phyloP scores from a whole-genome alignment of 306 rosid genomes.

The Lathyrus sativus region DNA sequence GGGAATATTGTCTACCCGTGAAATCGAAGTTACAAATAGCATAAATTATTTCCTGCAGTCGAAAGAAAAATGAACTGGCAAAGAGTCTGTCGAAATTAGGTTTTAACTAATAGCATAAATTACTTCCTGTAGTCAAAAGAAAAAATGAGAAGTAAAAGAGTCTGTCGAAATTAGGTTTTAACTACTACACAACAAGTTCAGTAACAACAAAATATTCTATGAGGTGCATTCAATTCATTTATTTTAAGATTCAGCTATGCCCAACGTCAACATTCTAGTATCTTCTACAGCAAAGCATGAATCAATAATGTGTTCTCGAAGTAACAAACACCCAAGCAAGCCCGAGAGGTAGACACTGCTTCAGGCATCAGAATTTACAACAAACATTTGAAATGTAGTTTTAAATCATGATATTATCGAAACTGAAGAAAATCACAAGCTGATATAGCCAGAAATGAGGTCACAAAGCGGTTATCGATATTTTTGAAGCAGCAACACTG shows the following conservation, averaged over 20 bases:
- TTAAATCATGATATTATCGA: not conserved
- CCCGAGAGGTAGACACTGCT: not conserved
- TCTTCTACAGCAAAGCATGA: conserved; percentile 17
- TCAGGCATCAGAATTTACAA: not conserved
- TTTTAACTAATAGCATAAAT: too few species aligned
- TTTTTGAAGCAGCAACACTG: not conserved
- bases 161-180: not conserved
- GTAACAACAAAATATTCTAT: conserved; percentile 4
- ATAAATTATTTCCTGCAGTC: not conserved
- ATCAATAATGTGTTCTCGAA: not conserved
- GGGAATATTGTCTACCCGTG: not conserved
- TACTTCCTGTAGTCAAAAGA: not conserved
- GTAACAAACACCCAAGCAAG: not conserved
- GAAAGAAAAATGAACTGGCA: not conserved
- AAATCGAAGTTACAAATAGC: conserved; percentile 10
- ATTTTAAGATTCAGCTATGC: conserved; percentile 3
- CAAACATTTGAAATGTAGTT: not conserved
- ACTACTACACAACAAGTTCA: not conserved
- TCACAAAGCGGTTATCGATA: too few species aligned
- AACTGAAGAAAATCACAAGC: not conserved
- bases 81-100: not conserved
- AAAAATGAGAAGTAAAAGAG: not conserved
- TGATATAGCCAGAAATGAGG: too few species aligned
- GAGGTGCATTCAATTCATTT: conserved; percentile 12
- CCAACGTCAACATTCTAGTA: conserved; percentile 9